Evolutionary conservation across 306 rosid species (phyloP), one percentile per base, ranked within the genome.

Genomic region (Vigna angularis): DNA sequence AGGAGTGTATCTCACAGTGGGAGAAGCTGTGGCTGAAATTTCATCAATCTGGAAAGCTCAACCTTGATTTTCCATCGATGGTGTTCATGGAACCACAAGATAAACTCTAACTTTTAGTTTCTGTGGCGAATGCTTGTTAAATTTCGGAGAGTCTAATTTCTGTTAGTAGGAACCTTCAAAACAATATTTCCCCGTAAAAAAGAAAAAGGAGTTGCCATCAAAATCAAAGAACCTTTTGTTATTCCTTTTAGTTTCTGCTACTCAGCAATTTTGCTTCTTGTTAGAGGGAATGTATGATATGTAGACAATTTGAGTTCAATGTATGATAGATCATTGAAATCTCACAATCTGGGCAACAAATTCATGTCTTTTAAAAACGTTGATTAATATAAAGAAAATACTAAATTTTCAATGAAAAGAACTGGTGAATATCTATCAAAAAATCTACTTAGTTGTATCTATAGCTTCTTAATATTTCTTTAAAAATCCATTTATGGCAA

Each of bases 1-100:
- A 57, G 95, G 95, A 52, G 67, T 89, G 15, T 91, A 91, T 83
- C 93, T 91, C 63, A 79, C 98, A 1, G 98, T 93, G 16, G 95
- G 91, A 82, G 93, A 93, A 89, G 97, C 95, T 15, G 88, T 93
- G 59, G 86, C 90, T 32, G 88, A 88, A 76, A 84, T 84, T 70
- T 85, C 96, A 15, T 76, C 88, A 14, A 50, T 63, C 1, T 85
- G 82, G 83, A 88, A 88, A 82, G 82, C 89, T 66, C 81, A 86
- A 45, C 87, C 89, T 72, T 89, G 86, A 88, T 55, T 58, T 59
- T 57, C 45, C n/a, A 58, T 26, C 14, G 14, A 24, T 4, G 63
- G 9, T 58, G 30, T 52, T 56, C 52, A 40, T 42, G 74, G 70
- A 77, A 83, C 78, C 83, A 16, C 72, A 72, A 66, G 59, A 76